These are phyloP conservation scores for Helenozyma baotianmanensis DNA, from an alignment of 805 yeast species.

Conservation along the genomic window DNA sequence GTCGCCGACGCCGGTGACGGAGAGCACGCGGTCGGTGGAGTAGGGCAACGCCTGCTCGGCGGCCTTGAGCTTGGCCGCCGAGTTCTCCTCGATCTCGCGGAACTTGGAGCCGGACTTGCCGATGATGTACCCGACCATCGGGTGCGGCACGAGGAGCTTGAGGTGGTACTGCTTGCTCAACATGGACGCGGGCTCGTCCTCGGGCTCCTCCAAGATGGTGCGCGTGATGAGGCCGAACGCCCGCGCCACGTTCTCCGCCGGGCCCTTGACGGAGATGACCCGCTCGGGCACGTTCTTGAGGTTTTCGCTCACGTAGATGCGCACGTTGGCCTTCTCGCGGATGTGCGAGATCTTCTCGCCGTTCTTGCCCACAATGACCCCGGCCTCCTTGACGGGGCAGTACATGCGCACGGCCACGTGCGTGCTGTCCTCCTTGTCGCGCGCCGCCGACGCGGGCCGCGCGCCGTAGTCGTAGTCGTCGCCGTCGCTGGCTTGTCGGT, in stretches of 20 bases:
- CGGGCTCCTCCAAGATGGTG: conserved; percentile 61
- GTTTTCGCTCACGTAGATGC: conserved; percentile 70
- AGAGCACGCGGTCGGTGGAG: conserved; percentile 71
- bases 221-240: conserved; percentile 74
- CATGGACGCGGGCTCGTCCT: conserved; percentile 55
- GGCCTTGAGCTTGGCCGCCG: conserved; percentile 74
- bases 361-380: conserved; percentile 69
- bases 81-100: conserved; percentile 75
- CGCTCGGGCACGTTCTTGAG: conserved; percentile 69
- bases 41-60: conserved; percentile 67
- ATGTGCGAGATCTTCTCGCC: conserved; percentile 70
- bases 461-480: neutral
- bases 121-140: conserved; percentile 73
- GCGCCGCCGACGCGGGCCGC: conserved; percentile 37
- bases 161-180: conserved; percentile 53
- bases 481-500: neutral
- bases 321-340: conserved; percentile 57
- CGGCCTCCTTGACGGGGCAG: conserved; percentile 72
- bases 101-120: conserved; percentile 73
- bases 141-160: conserved; percentile 68
- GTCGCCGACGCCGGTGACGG: conserved; percentile 76
- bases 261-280: conserved; percentile 67
- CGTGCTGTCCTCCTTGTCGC: conserved; percentile 50
- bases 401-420: conserved; percentile 69
- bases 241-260: conserved; percentile 73